These are phyloP conservation scores for Cytospora piceicola DNA, from an alignment of 2,329 filamentous ascomycete species.

Conservation along the genomic window DNA sequence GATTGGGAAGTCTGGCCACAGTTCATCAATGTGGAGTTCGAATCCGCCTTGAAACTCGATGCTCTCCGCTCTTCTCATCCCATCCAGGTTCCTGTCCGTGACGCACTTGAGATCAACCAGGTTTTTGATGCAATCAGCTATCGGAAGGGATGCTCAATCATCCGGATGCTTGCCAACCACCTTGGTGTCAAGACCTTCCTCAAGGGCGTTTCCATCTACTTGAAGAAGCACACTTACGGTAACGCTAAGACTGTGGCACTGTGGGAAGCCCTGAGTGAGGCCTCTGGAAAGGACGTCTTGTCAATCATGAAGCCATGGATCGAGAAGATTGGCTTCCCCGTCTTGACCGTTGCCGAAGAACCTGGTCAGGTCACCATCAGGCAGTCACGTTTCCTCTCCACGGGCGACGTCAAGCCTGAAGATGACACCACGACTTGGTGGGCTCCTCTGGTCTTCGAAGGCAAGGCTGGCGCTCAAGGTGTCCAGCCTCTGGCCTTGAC, in stretches of 20 bases:
- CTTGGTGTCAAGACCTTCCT: slow-evolving; percentile 88
- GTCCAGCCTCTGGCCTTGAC: slow-evolving; percentile 71
- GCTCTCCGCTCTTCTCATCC: slow-evolving; percentile 90
- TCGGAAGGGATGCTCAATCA: slow-evolving; percentile 92
- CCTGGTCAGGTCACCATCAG: slow-evolving; percentile 79
- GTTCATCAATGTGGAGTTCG: slow-evolving; percentile 93
- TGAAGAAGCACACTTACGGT: slow-evolving; percentile 85
- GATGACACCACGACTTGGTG: slow-evolving; percentile 95
- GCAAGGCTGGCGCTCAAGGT: slow-evolving; percentile 67
- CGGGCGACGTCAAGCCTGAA: slow-evolving; percentile 86
- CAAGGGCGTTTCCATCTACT: slow-evolving; percentile 85
- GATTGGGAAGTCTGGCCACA: slow-evolving; percentile 98
- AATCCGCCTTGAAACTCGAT: slow-evolving; percentile 88
- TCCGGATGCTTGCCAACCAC: slow-evolving; percentile 93
- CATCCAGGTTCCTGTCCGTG: slow-evolving; percentile 92
- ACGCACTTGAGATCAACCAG: slow-evolving; percentile 95
- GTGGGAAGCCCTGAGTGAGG: slow-evolving; percentile 85
- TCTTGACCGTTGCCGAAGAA: slow-evolving; percentile 84
- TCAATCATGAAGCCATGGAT: slow-evolving; percentile 95
- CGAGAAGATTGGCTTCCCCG: slow-evolving; percentile 90
- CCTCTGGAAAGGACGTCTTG: slow-evolving; percentile 84
- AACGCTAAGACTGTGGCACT: slow-evolving; percentile 91
- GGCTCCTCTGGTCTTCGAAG: slow-evolving; percentile 86
- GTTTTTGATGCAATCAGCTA: slow-evolving; percentile 98
- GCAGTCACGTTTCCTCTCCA: slow-evolving; percentile 88